Evolutionary conservation across 1,284 basidiomycete species (phyloP).

Genomic region (Pterulicium gracile): DNA sequence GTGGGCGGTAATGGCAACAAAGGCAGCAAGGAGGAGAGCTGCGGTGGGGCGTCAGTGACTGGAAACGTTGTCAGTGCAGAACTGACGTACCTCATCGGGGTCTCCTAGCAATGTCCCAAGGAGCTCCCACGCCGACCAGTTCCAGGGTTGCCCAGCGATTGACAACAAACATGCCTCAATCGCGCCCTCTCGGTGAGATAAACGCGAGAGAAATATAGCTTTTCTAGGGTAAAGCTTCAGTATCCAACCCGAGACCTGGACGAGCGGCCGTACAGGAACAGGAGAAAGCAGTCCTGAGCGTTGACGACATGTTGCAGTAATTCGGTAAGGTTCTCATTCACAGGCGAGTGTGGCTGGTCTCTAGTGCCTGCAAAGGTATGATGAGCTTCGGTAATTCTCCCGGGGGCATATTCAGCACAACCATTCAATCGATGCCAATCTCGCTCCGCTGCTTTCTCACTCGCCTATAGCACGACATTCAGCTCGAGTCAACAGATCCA

Average conservation of each 20-base stretch:
- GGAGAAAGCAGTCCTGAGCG: too few relatives aligned
- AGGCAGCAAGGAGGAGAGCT: slow-evolving; percentile 57
- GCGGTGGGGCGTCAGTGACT: slow-evolving; percentile 10
- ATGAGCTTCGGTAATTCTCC: too few relatives aligned
- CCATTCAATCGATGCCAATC: not conserved
- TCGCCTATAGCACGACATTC: not conserved
- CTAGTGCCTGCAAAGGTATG: too few relatives aligned
- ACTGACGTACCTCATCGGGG: slow-evolving; percentile 67
- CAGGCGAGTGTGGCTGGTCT: not conserved
- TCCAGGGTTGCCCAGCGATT: slow-evolving; percentile 81
- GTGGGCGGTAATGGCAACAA: slow-evolving; percentile 53
- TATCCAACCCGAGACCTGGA: too few relatives aligned
- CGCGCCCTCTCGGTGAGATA: slow-evolving; percentile 76
- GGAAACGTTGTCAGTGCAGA: not conserved
- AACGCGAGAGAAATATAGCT: slow-evolving; percentile 68
- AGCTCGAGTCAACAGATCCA: not conserved
- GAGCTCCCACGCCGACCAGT: slow-evolving; percentile 91
- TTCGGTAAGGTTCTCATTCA: not conserved
- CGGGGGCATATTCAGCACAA: too few relatives aligned
- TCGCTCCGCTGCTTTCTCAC: not conserved
- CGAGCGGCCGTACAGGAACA: too few relatives aligned
- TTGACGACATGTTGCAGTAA: too few relatives aligned
- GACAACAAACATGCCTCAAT: slow-evolving; percentile 76
- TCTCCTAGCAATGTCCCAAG: slow-evolving; percentile 77
- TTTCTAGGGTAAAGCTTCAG: slow-evolving; percentile 58